These are phyloP conservation scores for Warburgia ugandensis DNA, from an alignment of 164 flowering plant species.

Conservation along the genomic window DNA sequence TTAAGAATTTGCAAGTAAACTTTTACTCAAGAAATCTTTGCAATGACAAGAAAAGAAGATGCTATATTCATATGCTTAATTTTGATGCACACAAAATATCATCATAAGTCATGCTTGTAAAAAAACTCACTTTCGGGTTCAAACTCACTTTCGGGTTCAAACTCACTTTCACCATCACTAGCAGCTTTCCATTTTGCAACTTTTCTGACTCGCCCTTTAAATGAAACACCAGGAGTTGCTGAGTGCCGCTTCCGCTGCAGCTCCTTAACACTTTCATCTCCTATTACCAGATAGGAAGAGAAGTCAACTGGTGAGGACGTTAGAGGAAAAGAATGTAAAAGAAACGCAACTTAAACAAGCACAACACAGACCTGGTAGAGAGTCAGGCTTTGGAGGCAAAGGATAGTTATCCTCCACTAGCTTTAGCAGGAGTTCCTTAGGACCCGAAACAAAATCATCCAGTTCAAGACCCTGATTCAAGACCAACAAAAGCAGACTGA, in stretches of 20 bases:
- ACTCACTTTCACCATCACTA: slow-evolving; percentile 71
- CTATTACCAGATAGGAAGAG: slow-evolving; percentile 22
- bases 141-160: slow-evolving; percentile 57
- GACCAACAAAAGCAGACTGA: not conserved
- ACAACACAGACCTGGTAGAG: slow-evolving; percentile 40
- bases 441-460: slow-evolving; percentile 97
- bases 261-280: slow-evolving; percentile 78
- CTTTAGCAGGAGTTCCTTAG: slow-evolving; percentile 91
- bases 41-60: too few relatives aligned
- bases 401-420: slow-evolving; percentile 96
- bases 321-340: not conserved
- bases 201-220: slow-evolving; percentile 83
- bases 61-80: too few relatives aligned
- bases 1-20: too few relatives aligned
- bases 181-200: slow-evolving; percentile 63
- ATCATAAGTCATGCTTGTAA: too few relatives aligned
- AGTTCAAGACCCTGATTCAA: slow-evolving; percentile 72
- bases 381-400: slow-evolving; percentile 83
- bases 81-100: too few relatives aligned
- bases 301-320: not conserved
- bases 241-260: slow-evolving; percentile 82
- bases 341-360: not conserved
- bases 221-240: slow-evolving; percentile 72
- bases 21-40: too few relatives aligned
- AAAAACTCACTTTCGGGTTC: too few relatives aligned